Percentiles rank a stretch among this genome's conserved stretches.
Conservation (phyloP, 2,329 filamentous ascomycete species). For the Aspergillus pseudoviridinutans region DNA sequence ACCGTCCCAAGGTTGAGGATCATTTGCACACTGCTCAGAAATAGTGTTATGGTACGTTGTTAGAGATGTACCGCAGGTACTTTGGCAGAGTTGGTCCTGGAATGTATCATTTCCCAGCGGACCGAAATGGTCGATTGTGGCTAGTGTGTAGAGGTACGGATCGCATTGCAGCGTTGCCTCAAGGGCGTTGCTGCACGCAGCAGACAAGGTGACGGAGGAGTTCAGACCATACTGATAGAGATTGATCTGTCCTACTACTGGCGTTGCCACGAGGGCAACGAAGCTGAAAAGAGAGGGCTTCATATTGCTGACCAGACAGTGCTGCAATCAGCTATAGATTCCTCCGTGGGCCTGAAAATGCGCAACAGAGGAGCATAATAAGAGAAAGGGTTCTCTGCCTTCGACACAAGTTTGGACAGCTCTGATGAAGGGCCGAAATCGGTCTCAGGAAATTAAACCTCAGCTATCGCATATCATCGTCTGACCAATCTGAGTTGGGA, state of each 20-base stretch:
- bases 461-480: not conserved
- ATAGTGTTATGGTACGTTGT: not conserved
- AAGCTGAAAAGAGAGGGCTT: not conserved
- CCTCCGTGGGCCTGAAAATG: not conserved
- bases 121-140: not conserved
- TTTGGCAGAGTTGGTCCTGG: not conserved
- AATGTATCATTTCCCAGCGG: not conserved
- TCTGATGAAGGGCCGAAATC: not conserved
- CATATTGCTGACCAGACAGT: not conserved
- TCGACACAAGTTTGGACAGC: not conserved
- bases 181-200: not conserved
- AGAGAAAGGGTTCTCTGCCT: not conserved
- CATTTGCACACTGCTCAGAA: not conserved
- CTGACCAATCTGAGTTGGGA: not conserved
- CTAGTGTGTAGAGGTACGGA: not conserved
- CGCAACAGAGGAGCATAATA: not conserved
- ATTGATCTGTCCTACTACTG: not conserved
- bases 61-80: not conserved
- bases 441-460: not conserved
- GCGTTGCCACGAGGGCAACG: not conserved
- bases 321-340: not conserved
- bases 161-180: not conserved
- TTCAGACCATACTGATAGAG: not conserved
- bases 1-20: not conserved
- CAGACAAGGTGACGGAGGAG: not conserved